Base-by-base conservation (phyloP, 2,329 filamentous ascomycete species). In the Talaromyces pinophilus region DNA sequence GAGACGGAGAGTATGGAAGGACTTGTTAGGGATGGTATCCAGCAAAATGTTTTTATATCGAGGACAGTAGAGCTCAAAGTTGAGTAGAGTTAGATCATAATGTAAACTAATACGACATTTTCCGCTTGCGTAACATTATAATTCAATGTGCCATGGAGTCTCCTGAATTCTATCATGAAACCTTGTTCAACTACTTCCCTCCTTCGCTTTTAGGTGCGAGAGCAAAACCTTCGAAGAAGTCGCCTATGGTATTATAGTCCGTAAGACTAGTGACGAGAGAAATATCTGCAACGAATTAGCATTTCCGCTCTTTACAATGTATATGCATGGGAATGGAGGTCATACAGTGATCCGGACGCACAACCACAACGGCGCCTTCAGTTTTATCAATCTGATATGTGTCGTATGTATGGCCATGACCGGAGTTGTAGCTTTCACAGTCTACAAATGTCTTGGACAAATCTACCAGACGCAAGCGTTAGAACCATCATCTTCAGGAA, bases 351-450 rank as follows among this genome's bases (percentile, higher is more conserved):
- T 92, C 90, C 1, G 90, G 90, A 62, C 90, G 76, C 1, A 88
- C 79, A 1, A 88, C 78, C 0, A 90, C 84, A 2, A 88, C 77
- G 67, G 85, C 87, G 0, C 89, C 89, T 22, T 76, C 75, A 63
- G 83, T 78, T 19, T 70, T 73, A 69, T 87, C 81, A 1, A 92
- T 80, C 0, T 87, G 89, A 66, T 88, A 89, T 3, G 81, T 82
- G 65, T 83, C 78, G 71, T 90, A 63, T 8, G 59, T 52, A 33
- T 59, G 42, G 6, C 64, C 64, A 44, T 66, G 64, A 22, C 61
- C 64, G 28, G 59, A 63, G 30, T 66, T 62, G 22, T 66, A 66
- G 13, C 59, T 62, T 8, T 66, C 52, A 25, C 44, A 62, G 17
- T 66, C 64, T 5, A 59, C 59, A 40, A 63, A 66, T 5, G 55